Conservation (phyloP, 2,329 filamentous ascomycete genomes). For the Xylariomycetidae sp. region DNA sequence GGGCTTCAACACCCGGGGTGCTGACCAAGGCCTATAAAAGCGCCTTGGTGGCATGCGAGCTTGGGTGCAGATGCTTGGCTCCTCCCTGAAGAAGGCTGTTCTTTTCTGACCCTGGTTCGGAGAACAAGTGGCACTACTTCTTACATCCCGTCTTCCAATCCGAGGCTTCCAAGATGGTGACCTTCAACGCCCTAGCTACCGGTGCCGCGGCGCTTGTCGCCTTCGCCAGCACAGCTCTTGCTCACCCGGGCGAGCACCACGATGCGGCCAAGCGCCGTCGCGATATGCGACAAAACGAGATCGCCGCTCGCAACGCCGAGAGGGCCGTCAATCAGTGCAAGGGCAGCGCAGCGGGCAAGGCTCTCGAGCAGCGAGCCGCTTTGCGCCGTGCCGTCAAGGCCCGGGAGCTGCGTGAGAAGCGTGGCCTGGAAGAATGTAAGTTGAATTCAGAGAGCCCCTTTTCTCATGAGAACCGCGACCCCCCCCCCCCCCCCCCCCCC, state of each 20-base stretch:
- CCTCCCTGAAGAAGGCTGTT: no score
- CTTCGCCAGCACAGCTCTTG: slow-evolving; percentile 15
- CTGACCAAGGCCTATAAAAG: no score
- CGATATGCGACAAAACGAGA: slow-evolving; percentile 26
- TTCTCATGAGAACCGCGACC: no score
- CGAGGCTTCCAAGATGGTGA: slow-evolving; percentile 6
- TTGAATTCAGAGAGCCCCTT: no score
- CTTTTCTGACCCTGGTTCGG: no score
- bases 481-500: no score
- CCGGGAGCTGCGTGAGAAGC: slow-evolving; percentile 30
- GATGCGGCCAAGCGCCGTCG: slow-evolving; percentile 16
- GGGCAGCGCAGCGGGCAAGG: slow-evolving; percentile 26
- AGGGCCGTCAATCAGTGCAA: slow-evolving; percentile 29
- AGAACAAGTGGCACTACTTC: no score
- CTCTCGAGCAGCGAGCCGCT: slow-evolving; percentile 29
- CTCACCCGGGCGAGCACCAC: slow-evolving; percentile 33
- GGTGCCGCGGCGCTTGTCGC: slow-evolving; percentile 4
- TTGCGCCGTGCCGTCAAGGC: slow-evolving; percentile 29
- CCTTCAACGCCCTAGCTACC: slow-evolving; percentile 3
- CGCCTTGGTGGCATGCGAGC: no score
- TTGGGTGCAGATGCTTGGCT: no score
- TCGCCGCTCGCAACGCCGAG: slow-evolving; percentile 28
- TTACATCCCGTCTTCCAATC: no score
- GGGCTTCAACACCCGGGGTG: no score
- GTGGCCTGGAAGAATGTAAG: slow-evolving; percentile 18